A percentile compares a stretch with the other conserved stretches of the same genome.
Evolutionary conservation across 2,329 filamentous ascomycete species (phyloP).

Genomic region (Lomentospora prolificans): DNA sequence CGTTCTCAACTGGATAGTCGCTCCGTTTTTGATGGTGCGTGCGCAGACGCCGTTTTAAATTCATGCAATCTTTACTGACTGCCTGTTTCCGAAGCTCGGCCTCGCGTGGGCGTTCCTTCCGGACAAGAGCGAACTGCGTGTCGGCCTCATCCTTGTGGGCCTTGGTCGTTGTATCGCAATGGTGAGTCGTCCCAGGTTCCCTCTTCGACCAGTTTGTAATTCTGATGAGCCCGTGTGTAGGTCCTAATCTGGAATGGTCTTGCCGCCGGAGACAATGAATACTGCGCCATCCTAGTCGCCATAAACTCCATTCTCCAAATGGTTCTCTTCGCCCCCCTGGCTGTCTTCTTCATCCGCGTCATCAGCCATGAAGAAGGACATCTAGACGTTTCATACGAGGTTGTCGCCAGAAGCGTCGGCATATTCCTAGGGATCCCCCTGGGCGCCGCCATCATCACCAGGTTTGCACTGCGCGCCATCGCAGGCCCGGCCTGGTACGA

Average conservation of each 20-base stretch:
- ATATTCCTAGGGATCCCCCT: slow-evolving; percentile 82
- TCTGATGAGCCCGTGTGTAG: no score
- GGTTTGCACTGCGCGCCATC: slow-evolving; percentile 48
- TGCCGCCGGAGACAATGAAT: slow-evolving; percentile 68
- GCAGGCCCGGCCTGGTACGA: slow-evolving; percentile 55
- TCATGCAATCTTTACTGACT: background rate
- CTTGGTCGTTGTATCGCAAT: slow-evolving; percentile 83
- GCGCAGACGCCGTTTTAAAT: background rate
- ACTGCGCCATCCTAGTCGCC: slow-evolving; percentile 72
- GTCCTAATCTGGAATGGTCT: slow-evolving; percentile 58
- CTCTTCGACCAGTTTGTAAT: no score
- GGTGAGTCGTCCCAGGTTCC: slow-evolving; percentile 36
- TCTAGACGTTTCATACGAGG: slow-evolving; percentile 43
- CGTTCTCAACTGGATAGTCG: slow-evolving; percentile 72
- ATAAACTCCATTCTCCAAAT: slow-evolving; percentile 69
- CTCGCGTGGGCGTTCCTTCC: slow-evolving; percentile 61
- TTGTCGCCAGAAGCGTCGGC: slow-evolving; percentile 69
- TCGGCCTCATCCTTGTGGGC: slow-evolving; percentile 72
- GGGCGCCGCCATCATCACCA: slow-evolving; percentile 67
- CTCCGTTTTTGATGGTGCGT: slow-evolving; percentile 69
- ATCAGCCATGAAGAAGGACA: slow-evolving; percentile 41
- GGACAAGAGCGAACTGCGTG: slow-evolving; percentile 44
- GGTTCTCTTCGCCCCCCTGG: slow-evolving; percentile 60
- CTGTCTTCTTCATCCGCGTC: slow-evolving; percentile 59
- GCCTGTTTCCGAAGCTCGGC: slow-evolving; percentile 35